phyloP scores from a whole-genome alignment of 2,329 filamentous ascomycete genomes.

The Botrytis galanthina region DNA sequence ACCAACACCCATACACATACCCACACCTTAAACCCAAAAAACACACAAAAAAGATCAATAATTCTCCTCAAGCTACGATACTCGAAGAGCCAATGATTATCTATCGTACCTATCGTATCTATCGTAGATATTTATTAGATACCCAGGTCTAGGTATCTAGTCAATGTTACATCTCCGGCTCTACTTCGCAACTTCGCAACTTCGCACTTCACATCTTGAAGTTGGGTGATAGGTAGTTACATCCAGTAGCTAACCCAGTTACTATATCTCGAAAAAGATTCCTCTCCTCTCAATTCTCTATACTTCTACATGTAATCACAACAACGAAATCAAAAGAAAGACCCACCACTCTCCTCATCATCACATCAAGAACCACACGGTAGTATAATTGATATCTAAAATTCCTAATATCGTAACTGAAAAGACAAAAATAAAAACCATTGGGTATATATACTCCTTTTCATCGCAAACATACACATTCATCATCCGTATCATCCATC shows the following conservation, averaged over 20 bases:
- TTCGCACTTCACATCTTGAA: neutral
- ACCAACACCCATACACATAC: too few relatives aligned
- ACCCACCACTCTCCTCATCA: neutral
- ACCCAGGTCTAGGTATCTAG: neutral
- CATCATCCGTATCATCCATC: neutral
- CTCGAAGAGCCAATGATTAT: too few relatives aligned
- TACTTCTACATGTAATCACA: neutral
- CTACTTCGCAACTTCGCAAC: neutral
- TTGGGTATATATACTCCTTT: slow-evolving; percentile 18
- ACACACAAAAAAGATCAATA: too few relatives aligned
- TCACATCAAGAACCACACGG: neutral
- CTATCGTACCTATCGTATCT: too few relatives aligned
- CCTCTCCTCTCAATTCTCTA: neutral
- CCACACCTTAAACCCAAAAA: too few relatives aligned
- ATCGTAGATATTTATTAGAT: too few relatives aligned
- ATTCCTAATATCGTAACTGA: slow-evolving; percentile 27
- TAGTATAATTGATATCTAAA: neutral
- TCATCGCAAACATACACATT: neutral
- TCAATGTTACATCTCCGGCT: neutral
- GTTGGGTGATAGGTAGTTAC: too few relatives aligned
- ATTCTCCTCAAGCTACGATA: too few relatives aligned
- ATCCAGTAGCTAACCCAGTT: neutral
- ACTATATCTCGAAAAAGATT: neutral
- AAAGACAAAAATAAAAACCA: neutral
- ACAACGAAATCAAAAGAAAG: neutral